Percentiles rank a stretch among this genome's conserved stretches.
Evolutionary conservation across 2,329 filamentous ascomycete species (phyloP).

Genomic region (Tolypocladium nubicola): DNA sequence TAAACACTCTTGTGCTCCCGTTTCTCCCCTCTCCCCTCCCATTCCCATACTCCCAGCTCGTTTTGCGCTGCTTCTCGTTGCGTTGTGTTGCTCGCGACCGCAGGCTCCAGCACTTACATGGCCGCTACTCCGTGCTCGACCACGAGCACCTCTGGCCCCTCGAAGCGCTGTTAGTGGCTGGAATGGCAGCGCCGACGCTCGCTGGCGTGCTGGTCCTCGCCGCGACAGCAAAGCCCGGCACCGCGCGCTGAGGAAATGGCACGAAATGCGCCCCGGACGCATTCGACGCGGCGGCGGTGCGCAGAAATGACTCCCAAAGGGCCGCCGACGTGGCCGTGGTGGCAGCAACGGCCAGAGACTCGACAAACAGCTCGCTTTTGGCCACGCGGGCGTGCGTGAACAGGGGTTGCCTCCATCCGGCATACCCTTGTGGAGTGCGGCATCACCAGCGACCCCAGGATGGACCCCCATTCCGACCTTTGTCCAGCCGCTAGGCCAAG

Average conservation of each 20-base stretch:
- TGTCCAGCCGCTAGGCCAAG: neutral
- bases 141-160: neutral
- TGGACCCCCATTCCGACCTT: slow-evolving; percentile 2
- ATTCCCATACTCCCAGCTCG: slow-evolving; percentile 1
- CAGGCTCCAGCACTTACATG: slow-evolving; percentile 1
- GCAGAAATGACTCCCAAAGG: neutral
- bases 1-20: slow-evolving; percentile 4
- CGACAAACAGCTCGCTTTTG: slow-evolving; percentile 5
- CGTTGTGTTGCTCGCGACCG: neutral
- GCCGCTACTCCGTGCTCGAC: neutral
- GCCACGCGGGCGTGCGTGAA: slow-evolving; percentile 8
- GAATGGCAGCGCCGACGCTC: neutral
- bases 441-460: slow-evolving; percentile 7
- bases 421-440: slow-evolving; percentile 7
- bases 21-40: slow-evolving; percentile 5
- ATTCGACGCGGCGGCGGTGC: neutral
- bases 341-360: neutral
- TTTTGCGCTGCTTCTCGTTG: neutral
- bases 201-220: neutral
- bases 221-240: neutral
- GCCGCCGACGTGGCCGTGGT: neutral
- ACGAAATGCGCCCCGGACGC: neutral
- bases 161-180: neutral
- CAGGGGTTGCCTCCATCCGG: slow-evolving; percentile 6
- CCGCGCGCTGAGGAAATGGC: neutral